Base-by-base conservation (phyloP, 768 basidiomycete genomes). In the Lentinula detonsa region DNA sequence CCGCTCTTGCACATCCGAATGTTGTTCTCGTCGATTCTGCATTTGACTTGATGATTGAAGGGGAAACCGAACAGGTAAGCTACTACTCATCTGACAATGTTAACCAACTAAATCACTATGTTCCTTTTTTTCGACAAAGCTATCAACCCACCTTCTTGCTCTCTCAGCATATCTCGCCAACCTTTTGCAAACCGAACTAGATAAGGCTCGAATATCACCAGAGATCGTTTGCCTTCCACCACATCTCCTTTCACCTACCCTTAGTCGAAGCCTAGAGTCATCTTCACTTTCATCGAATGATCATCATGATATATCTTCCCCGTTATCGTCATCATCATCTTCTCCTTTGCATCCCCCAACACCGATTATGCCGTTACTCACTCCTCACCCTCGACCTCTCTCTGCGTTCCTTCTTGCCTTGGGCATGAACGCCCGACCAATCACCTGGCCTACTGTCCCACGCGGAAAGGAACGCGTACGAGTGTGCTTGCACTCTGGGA, bases 361-460 rank as follows among this genome's bases (percentile, higher is more conserved):
- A 2, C 93, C 93, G 0, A 96, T 98, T 61, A 83, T 95, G 61
- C 94, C 95, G 1, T 78, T 98, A 48, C 76, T 94, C 59, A 96
- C 93, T 0, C 75, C 84, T 1, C 79, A 83, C 21, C 89, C 95
- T 0, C 90, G 89, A 2, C 83, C 85, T 0, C 83, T 97, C 28
- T 88, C 94, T 0, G 76, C 83, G 0, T 81, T 86, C 68, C 85
- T 97, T 49, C 68, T 73, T 49, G 60, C 72, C 21, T 72, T 74
- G 2, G 81, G 81, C 1, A 80, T 90, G 67, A 85, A 87, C 65
- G 89, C 87, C 0, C 84, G 87, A 3, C 85, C 90, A 4, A 93
- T 94, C 45, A 86, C 84, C 9, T 89, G 87, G 78, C 95, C 96
- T 0, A 97, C 95, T 0, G 95, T 97, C 0, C 93, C 95, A 0